Base-by-base conservation (phyloP, 2,329 filamentous ascomycete species). In the Cryphonectria naterciae region DNA sequence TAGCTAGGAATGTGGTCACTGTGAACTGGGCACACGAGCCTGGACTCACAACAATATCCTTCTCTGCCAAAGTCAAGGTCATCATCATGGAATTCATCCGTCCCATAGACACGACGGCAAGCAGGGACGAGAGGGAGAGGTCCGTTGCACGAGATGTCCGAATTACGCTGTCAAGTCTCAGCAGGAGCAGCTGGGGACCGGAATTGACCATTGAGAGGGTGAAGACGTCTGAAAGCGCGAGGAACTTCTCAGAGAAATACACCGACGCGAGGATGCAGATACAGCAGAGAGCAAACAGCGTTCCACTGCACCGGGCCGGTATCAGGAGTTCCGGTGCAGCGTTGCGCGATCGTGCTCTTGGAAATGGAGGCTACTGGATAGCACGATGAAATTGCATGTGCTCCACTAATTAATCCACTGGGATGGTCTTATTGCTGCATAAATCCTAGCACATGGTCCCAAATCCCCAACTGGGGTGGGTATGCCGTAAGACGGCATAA, bases 1-100 rank as follows among this genome's bases (percentile, higher is more conserved):
- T 85, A 0, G 81, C 83, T 2, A 83, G 83, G 65, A 87, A 86
- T 35, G 80, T 80, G n/a, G 85, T 87, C n/a, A 78, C 80, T 0
- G 84, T 88, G 0, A 85, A 89, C 74, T 79, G 91, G 2, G 80
- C 89, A 0, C 80, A 86, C 72, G 85, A 88, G 69, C 86, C 87
- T 67, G 81, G 82, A 2, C 80, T 77, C 0, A 75, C 74, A 0
- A 75, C 74, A 0, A 75, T 78, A 0, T 85, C 89, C 65, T 77
- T 84, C 56, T 80, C 81, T 6, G 74, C 80, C 0, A 82, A 80
- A 60, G 68, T 92, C 2, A 83, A 87, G 39, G 76, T 91, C 6
- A 77, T 89, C 1, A 76, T 91, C 4, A 88, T 92, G 87, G 89
- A 87, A 0, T 90, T 87, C 49, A 76, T 92, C 1, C 86, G 86